Evolutionary conservation across 371 early-diverging fungal genomes (phyloP), one percentile per base, ranked within the genome.

Genomic region (Lichtheimia corymbifera): DNA sequence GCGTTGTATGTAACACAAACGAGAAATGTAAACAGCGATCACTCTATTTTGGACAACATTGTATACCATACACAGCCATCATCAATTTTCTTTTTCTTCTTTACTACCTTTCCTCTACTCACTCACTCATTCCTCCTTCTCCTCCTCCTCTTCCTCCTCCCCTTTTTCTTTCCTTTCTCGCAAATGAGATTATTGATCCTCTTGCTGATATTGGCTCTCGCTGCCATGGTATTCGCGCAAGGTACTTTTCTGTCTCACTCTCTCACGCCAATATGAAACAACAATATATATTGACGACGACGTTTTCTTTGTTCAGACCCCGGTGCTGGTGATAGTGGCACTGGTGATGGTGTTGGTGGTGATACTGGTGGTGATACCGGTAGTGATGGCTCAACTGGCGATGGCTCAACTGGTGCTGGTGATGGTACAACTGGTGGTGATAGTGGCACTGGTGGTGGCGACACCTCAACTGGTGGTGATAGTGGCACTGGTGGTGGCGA

Each of bases 11-110:
- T 35, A 35, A 11, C 11, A 35, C 35, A 35, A 35, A 17, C 47
- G 5, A 47, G 22, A 47, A 47, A 47, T 47, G 47, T 47, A 17
- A 47, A 47, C 47, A 47, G 47, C 47, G 47, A 47, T 47, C 47
- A 22, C n/a, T 47, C 35, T 35, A 35, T 35, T 35, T 35, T 35
- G 35, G 35, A 35, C 35, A 35, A 35, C 35, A 35, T 35, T 35
- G 35, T 35, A 35, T 35, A 35, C 35, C 35, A 35, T 47, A 47
- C n/a, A 47, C 47, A 47, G 47, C 47, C 18, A 47, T 47, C 47
- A 22, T 18, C 22, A 41, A 30, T 24, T 41, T 53, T 54, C 45
- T 47, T 55, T 54, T 44, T 42, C 49, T 6, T 50, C 43, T 40
- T 50, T 50, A 28, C 40, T 30, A 12, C 7, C 53, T 54, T 47